phyloP scores from a whole-genome alignment of 805 yeast species.

The Yamadazyma sp. region DNA sequence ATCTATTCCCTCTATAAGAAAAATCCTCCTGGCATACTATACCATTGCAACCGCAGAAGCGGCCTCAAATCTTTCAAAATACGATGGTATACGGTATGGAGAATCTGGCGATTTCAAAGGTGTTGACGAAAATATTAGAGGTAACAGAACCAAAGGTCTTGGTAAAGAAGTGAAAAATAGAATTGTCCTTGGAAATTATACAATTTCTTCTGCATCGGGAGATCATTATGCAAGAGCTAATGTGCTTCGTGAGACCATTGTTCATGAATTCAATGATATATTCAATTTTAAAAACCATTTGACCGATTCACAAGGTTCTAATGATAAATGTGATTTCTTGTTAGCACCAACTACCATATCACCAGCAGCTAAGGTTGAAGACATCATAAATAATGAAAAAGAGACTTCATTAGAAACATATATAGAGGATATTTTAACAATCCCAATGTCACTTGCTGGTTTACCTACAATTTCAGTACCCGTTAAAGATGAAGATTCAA shows the following conservation, averaged over 20 bases:
- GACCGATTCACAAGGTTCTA: background rate
- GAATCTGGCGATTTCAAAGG: conserved; percentile 32
- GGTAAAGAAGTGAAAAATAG: conserved; percentile 84
- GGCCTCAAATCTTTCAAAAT: conserved; percentile 84
- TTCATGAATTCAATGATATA: conserved; percentile 60
- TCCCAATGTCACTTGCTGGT: conserved; percentile 91
- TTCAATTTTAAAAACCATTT: conserved; percentile 52
- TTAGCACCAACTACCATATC: conserved; percentile 70
- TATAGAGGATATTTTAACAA: conserved; percentile 79
- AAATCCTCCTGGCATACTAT: conserved; percentile 77
- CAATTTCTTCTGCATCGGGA: conserved; percentile 70
- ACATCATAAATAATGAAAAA: conserved; percentile 32
- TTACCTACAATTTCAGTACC: conserved; percentile 85
- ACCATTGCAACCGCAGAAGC: conserved; percentile 93
- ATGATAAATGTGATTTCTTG: conserved; percentile 52
- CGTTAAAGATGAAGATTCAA: conserved; percentile 33
- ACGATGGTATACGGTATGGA: conserved; percentile 90
- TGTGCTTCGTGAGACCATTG: conserved; percentile 55
- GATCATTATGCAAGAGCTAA: conserved; percentile 80
- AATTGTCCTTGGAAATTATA: conserved; percentile 81
- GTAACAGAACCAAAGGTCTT: conserved; percentile 64
- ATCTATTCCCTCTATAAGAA: conserved; percentile 65
- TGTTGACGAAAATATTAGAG: conserved; percentile 15
- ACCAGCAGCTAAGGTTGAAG: conserved; percentile 51
- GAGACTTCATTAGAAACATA: conserved; percentile 58